These are phyloP conservation scores for Nicotiana benthamiana DNA, from an alignment of 257 asterid species.

Conservation along the genomic window DNA sequence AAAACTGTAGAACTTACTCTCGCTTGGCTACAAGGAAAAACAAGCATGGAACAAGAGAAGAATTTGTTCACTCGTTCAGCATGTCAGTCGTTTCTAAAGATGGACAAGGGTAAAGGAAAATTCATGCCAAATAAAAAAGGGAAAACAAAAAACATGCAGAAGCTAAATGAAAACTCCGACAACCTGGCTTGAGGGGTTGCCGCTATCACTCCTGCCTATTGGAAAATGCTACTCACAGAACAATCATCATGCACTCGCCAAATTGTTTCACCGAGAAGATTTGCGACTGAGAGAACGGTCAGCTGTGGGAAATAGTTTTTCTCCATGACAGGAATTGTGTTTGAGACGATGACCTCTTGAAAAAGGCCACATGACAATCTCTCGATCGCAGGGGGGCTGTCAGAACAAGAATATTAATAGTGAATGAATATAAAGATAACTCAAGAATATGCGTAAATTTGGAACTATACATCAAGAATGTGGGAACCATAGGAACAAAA, in stretches of 20 bases:
- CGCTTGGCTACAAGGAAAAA: neutral
- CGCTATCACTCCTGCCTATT: slow-evolving; percentile 19
- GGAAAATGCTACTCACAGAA: slow-evolving; percentile 95
- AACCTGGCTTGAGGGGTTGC: neutral
- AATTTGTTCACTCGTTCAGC: neutral
- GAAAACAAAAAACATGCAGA: neutral
- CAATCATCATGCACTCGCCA: slow-evolving; percentile 96
- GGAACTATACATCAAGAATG: neutral
- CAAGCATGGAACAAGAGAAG: neutral
- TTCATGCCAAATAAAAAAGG: neutral
- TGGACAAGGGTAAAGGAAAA: neutral
- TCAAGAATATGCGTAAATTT: neutral
- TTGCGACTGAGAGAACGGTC: slow-evolving; percentile 87
- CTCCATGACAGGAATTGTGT: slow-evolving; percentile 75
- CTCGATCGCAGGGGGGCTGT: slow-evolving; percentile 93
- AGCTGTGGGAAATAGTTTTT: slow-evolving; percentile 73
- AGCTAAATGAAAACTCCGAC: neutral
- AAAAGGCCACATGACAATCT: slow-evolving; percentile 84
- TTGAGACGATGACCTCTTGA: slow-evolving; percentile 88
- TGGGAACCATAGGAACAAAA: neutral
- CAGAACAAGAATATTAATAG: slow-evolving; percentile 5
- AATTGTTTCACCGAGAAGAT: slow-evolving; percentile 86
- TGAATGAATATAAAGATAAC: neutral
- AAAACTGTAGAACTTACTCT: neutral
- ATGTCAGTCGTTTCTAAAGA: neutral